Base-by-base conservation (phyloP, 2,329 filamentous ascomycete genomes). In the Ophiocordyceps camponoti-leonardi region DNA sequence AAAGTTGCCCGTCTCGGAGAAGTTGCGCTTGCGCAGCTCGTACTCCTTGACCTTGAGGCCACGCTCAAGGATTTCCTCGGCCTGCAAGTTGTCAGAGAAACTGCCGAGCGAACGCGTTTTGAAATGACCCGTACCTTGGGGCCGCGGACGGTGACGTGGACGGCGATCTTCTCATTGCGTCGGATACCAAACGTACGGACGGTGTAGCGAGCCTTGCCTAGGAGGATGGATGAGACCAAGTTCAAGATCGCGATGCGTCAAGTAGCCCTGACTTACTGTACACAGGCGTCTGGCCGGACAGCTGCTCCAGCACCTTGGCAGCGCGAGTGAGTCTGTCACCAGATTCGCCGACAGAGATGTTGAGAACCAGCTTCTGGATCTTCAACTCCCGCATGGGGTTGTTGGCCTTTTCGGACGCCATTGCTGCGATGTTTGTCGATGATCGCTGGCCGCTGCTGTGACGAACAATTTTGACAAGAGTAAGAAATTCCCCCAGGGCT, bases 11-110 rank as follows among this genome's bases (percentile, higher is more conserved):
- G 90, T 96, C 81, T 94, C 86, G 67, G 83, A 90, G 84, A 98
- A 98, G 86, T 98, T 98, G 73, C 85, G 83, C 81, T 92, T 94
- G 75, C 86, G 84, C 63, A 98, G 79, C 73, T 98, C 92, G 77
- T 98, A 98, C 76, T 98, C 92, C 87, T 98, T 98, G 81, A 98
- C 92, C 83, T 98, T 98, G 68, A 98, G 84, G 68, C 92, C 92
- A 80, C 92, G 90, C 86, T 98, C 92, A 66, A 98, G 83, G 65
- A 98, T 98, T 75, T 98, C 92, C 81, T 98, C 92, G 53, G 92
- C 92, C 83, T 78, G 46, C 10, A n/a, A 30, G 10, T 49, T 50
- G 52, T 64, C 56, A 62, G 56, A 44, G 5, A 6, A n/a, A 5
- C n/a, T 44, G 18, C 43, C 7, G 22, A 14, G 26, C 6, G 3